These are phyloP conservation scores for Madurella mycetomatis DNA, from an alignment of 2,329 filamentous ascomycete species.

Conservation along the genomic window DNA sequence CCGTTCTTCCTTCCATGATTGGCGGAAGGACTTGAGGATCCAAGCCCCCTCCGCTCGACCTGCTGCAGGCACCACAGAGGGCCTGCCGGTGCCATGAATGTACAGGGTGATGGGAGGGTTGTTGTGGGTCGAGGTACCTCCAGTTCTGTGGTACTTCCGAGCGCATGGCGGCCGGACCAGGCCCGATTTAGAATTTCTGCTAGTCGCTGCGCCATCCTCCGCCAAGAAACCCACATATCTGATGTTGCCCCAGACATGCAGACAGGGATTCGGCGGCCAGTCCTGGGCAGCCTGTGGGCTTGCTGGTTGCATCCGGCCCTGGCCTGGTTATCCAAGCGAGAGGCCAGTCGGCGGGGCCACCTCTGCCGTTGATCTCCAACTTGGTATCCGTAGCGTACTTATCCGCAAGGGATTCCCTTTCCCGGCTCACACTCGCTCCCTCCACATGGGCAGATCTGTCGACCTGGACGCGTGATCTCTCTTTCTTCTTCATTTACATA, in stretches of 20 bases:
- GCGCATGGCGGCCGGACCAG: slow-evolving; percentile 24
- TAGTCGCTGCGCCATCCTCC: slow-evolving; percentile 35
- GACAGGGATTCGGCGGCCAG: slow-evolving; percentile 29
- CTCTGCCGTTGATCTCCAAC: slow-evolving; percentile 38
- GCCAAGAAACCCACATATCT: slow-evolving; percentile 33
- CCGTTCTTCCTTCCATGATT: background rate
- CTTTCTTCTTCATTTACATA: slow-evolving; percentile 40
- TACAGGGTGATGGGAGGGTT: background rate
- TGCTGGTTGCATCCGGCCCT: slow-evolving; percentile 29
- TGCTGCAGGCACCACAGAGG: background rate
- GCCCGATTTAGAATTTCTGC: slow-evolving; percentile 37
- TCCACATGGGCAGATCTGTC: slow-evolving; percentile 47
- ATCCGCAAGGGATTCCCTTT: slow-evolving; percentile 42
- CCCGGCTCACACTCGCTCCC: slow-evolving; percentile 33
- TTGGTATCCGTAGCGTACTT: slow-evolving; percentile 39
- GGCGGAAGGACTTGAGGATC: background rate
- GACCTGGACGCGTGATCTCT: slow-evolving; percentile 43
- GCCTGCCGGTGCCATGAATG: background rate
- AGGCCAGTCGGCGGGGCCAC: slow-evolving; percentile 30
- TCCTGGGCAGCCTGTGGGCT: slow-evolving; percentile 18
- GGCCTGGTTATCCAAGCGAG: slow-evolving; percentile 47
- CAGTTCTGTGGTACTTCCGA: slow-evolving; percentile 25
- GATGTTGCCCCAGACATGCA: slow-evolving; percentile 42
- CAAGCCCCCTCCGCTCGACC: background rate
- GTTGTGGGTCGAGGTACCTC: slow-evolving; percentile 22